Evolutionary conservation across 1,284 basidiomycete species (phyloP).

Genomic region (Fomitopsis pinicola): DNA sequence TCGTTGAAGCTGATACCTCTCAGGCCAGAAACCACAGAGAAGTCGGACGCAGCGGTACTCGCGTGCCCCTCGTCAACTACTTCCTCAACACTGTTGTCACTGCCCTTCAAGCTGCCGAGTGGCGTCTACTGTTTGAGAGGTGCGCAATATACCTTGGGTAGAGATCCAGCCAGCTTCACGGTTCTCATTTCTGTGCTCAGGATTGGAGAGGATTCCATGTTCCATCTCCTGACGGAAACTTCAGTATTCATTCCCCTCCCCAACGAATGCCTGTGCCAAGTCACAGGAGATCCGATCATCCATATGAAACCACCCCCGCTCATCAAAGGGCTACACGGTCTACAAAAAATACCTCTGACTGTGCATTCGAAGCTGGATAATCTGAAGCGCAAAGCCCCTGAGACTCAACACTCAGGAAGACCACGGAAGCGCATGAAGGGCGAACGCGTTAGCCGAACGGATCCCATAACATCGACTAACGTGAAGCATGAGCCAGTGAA

Average conservation of each 20-base stretch:
- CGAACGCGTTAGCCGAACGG: background rate
- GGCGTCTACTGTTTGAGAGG: slow-evolving; percentile 64
- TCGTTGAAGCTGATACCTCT: background rate
- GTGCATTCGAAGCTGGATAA: background rate
- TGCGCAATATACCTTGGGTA: slow-evolving; percentile 22
- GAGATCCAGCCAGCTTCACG: background rate
- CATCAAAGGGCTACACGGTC: background rate
- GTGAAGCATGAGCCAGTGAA: background rate
- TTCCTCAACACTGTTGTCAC: slow-evolving; percentile 76
- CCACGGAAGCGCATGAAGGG: slow-evolving; percentile 11
- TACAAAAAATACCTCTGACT: background rate
- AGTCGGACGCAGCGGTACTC: slow-evolving; percentile 22
- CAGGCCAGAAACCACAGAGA: slow-evolving; percentile 16
- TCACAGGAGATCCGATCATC: slow-evolving; percentile 68
- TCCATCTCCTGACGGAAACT: slow-evolving; percentile 70
- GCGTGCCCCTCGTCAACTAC: slow-evolving; percentile 47
- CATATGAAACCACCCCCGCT: slow-evolving; percentile 33
- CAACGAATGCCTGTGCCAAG: slow-evolving; percentile 78
- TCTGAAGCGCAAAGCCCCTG: slow-evolving; percentile 11
- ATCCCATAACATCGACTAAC: background rate
- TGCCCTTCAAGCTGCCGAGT: slow-evolving; percentile 58
- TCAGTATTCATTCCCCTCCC: slow-evolving; percentile 70
- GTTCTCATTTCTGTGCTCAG: slow-evolving; percentile 31
- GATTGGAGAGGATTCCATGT: slow-evolving; percentile 66
- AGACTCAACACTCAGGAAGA: slow-evolving; percentile 10